Evolutionary conservation across 179 eudicot species (phyloP).

Genomic region (Beta macrorhiza): DNA sequence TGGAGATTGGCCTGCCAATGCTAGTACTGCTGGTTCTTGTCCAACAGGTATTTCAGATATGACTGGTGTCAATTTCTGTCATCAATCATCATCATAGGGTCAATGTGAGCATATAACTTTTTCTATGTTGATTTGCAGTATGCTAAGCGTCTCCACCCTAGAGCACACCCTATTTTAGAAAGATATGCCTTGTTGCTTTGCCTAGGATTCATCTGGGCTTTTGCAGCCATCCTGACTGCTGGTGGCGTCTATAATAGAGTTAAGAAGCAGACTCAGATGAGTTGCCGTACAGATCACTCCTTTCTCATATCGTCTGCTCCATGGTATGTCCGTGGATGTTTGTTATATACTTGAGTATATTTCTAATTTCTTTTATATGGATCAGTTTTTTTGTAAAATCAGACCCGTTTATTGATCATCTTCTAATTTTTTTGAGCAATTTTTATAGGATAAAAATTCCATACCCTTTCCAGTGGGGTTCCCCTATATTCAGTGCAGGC

Average conservation of each 20-base stretch:
- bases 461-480: constrained; percentile 95
- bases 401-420: constrained; percentile 7
- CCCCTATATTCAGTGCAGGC: constrained; percentile 89
- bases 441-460: constrained; percentile 76
- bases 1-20: constrained; percentile 92
- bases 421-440: constrained; percentile 8
- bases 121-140: constrained; percentile 44
- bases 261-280: constrained; percentile 43
- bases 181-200: constrained; percentile 86
- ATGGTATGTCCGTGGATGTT: constrained; percentile 46
- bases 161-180: constrained; percentile 50
- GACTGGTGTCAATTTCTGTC: not conserved
- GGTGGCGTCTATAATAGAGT: constrained; percentile 80
- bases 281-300: constrained; percentile 79
- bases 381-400: not conserved
- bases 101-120: not conserved
- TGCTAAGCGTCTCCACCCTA: constrained; percentile 52
- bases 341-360: not conserved
- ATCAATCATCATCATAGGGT: not conserved
- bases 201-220: constrained; percentile 78
- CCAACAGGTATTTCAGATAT: constrained; percentile 60
- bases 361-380: not conserved
- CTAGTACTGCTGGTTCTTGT: constrained; percentile 60
- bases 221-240: constrained; percentile 84
- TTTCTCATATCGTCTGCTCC: constrained; percentile 76